Evolutionary conservation across 768 basidiomycete species (phyloP), one percentile per base, ranked within the genome.

Genomic region (Xerocomus brunneocitrinus): DNA sequence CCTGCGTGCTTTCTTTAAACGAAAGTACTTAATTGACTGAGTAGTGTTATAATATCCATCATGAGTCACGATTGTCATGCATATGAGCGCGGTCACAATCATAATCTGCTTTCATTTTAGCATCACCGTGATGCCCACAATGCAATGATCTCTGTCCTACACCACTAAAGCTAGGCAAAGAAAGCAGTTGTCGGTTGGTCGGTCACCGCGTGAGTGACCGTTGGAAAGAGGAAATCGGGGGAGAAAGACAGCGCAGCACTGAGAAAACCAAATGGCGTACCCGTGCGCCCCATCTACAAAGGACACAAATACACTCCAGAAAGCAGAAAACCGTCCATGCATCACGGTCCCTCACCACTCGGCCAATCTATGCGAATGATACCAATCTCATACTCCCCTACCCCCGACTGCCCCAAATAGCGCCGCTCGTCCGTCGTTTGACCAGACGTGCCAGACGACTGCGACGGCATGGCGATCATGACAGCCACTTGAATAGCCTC

Each of bases 1-100:
- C 66, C 76, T 99, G 13, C 84, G 94, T 43, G 81, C 92, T 6
- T 98, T 89, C 83, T 98, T 98, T 83, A 94, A 91, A 76, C 81
- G 88, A 65, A 97, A 94, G 73, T 92, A 94, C 72, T 84, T 94
- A 65, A 94, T 94, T 64, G 91, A 94, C 65, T 89, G 72, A 73
- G 55, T 42, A 38, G 47, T 58, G 55, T 35, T 54, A 41, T 54
- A 31, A 56, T 58, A 39, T 48, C 10, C 19, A 30, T 44, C 39
- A 34, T 12, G 58, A 38, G 28, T 50, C 19, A 44, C 16, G 40
- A 52, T 50, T 52, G 52, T 25, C 45, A 25, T 55, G 14, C 22
- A 47, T 40, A 32, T 12, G 27, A 10, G 16, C 39, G 28, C 19
- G 19, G 19, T 19, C 47, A 27, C 41, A 44, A 46, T 52, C 43